A percentile compares a stretch with the other conserved stretches of the same genome.
These are phyloP conservation scores for Cladobotryum mycophilum DNA, from an alignment of 2,329 filamentous ascomycete genomes.

Conservation along the genomic window DNA sequence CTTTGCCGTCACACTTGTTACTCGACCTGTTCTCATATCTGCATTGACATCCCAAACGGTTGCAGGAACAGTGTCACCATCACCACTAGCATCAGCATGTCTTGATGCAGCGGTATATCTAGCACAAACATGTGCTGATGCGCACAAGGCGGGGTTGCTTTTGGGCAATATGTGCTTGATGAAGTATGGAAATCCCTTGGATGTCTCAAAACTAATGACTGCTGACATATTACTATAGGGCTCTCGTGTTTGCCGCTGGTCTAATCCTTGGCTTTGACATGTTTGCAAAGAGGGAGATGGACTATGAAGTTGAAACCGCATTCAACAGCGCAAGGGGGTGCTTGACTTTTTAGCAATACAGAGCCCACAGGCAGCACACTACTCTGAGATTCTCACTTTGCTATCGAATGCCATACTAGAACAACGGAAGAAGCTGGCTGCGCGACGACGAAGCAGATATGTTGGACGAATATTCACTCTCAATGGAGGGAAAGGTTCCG, in stretches of 20 bases:
- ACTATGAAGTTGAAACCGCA: conserved; percentile 40
- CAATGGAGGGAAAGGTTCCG: not conserved
- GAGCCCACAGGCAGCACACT: conserved; percentile 52
- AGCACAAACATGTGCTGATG: conserved; percentile 46
- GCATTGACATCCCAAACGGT: conserved; percentile 35
- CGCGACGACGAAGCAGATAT: conserved; percentile 20
- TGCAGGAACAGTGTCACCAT: conserved; percentile 20
- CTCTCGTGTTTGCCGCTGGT: conserved; percentile 50
- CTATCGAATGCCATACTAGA: conserved; percentile 39
- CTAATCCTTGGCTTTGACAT: conserved; percentile 51
- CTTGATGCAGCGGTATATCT: conserved; percentile 50
- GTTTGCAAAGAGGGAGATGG: conserved; percentile 42
- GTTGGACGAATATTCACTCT: conserved; percentile 23
- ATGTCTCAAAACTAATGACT: not conserved
- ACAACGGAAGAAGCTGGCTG: conserved; percentile 25
- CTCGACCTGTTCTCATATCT: conserved; percentile 48
- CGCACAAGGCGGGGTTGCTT: conserved; percentile 36
- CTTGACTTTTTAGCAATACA: conserved; percentile 40
- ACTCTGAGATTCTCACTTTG: conserved; percentile 47
- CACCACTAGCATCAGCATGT: conserved; percentile 44
- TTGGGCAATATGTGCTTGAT: conserved; percentile 53
- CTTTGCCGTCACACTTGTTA: conserved; percentile 51
- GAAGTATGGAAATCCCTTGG: conserved; percentile 36
- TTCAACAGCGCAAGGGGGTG: conserved; percentile 46
- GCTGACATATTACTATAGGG: conserved; percentile 25